Percentiles rank a stretch among this genome's conserved stretches.
phyloP scores from a whole-genome alignment of 371 early-diverging fungal species.

The Apophysomyces trapeziformis region DNA sequence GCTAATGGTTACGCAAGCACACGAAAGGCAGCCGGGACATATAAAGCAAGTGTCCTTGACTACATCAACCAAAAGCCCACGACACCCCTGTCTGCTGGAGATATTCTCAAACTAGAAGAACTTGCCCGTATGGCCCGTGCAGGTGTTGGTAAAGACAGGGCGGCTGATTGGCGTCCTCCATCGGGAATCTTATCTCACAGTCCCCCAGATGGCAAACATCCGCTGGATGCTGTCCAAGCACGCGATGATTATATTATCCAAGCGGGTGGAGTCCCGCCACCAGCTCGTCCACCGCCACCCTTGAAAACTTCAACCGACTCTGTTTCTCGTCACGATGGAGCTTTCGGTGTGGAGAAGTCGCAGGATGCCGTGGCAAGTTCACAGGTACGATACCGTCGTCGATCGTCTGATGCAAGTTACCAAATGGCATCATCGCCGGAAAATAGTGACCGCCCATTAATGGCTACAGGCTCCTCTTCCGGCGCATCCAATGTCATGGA shows the following conservation, averaged over 20 bases:
- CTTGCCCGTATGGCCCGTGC: constrained; percentile 42
- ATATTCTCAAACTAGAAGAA: constrained; percentile 53
- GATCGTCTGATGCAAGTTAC: constrained; percentile 40
- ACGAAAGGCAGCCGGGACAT: constrained; percentile 35
- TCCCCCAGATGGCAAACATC: constrained; percentile 18
- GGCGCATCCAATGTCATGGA: constrained; percentile 13
- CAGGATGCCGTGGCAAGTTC: constrained; percentile 1
- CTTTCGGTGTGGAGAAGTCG: neutral
- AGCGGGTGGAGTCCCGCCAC: constrained; percentile 39
- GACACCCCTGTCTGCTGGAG: constrained; percentile 44
- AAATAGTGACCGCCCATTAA: constrained; percentile 40
- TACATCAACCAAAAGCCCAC: constrained; percentile 48
- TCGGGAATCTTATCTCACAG: constrained; percentile 39
- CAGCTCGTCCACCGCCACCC: constrained; percentile 33
- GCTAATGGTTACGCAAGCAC: constrained; percentile 13
- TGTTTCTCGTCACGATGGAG: neutral
- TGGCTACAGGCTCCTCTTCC: constrained; percentile 36
- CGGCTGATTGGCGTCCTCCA: constrained; percentile 50
- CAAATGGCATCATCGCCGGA: constrained; percentile 38
- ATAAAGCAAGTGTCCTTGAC: constrained; percentile 44
- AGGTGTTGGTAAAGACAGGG: constrained; percentile 28
- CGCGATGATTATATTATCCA: constrained; percentile 38
- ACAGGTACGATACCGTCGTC: constrained; percentile 17
- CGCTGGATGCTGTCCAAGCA: constrained; percentile 28
- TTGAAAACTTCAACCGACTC: neutral